Conservation (phyloP, 495 filamentous ascomycete species). For the Poronia punctata region DNA sequence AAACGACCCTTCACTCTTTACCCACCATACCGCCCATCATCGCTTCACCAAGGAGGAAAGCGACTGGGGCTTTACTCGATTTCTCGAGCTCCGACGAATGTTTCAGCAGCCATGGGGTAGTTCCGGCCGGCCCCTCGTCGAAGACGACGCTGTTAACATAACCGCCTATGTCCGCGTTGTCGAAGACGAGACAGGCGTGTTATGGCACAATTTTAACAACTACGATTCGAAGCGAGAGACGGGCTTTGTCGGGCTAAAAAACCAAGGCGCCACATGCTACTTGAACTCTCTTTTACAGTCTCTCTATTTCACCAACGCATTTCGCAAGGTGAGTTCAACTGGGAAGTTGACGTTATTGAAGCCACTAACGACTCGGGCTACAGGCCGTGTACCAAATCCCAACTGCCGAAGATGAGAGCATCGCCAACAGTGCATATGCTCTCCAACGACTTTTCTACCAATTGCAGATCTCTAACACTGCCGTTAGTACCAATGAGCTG, state of each 20-base stretch:
- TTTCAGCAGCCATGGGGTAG: constrained; percentile 60
- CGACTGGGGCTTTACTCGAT: constrained; percentile 98
- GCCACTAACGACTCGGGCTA: constrained; percentile 9
- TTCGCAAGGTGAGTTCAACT: constrained; percentile 65
- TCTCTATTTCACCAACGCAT: constrained; percentile 93
- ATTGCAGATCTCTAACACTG: constrained; percentile 71
- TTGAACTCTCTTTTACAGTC: constrained; percentile 96
- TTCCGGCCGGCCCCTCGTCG: constrained; percentile 69
- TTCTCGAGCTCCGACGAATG: constrained; percentile 75
- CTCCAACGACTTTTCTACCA: constrained; percentile 92
- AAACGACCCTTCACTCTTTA: constrained; percentile 73
- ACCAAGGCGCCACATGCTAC: constrained; percentile 98
- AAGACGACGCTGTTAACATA: constrained; percentile 78
- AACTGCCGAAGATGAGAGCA: constrained; percentile 72
- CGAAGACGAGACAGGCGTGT: constrained; percentile 95
- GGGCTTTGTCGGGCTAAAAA: constrained; percentile 92
- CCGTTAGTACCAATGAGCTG: constrained; percentile 86
- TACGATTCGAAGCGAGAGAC: constrained; percentile 99
- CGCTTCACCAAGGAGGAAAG: constrained; percentile 92
- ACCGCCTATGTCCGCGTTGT: constrained; percentile 91
- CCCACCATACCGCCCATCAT: constrained; percentile 66
- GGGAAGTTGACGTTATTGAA: background rate
- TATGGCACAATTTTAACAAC: constrained; percentile 98
- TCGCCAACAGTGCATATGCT: constrained; percentile 84
- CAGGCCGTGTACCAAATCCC: constrained; percentile 95